These are phyloP conservation scores for Tylopilus sp. DNA, from an alignment of 768 basidiomycete genomes.

Conservation along the genomic window DNA sequence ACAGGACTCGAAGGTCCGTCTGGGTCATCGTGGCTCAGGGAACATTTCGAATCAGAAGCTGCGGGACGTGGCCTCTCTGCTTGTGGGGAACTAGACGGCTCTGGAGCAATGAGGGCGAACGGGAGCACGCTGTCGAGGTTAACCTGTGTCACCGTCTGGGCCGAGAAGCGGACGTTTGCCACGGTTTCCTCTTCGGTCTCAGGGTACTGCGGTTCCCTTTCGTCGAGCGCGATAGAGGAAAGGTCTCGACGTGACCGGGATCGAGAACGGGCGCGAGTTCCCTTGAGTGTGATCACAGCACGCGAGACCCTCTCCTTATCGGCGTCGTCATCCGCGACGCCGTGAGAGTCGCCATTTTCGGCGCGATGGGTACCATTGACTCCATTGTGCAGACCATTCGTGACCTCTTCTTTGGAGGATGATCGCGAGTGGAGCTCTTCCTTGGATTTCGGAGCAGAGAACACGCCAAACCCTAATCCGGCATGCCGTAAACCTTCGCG, in stretches of 20 bases:
- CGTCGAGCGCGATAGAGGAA: constrained; percentile 54
- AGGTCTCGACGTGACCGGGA: constrained; percentile 75
- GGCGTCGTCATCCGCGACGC: constrained; percentile 40
- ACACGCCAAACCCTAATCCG: constrained; percentile 74
- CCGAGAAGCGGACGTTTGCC: constrained; percentile 76
- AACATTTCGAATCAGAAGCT: constrained; percentile 20
- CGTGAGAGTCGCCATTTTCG: constrained; percentile 21
- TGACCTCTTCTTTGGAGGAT: constrained; percentile 14
- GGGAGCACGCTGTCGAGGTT: constrained; percentile 62
- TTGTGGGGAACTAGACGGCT: constrained; percentile 44
- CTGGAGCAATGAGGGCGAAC: constrained; percentile 78
- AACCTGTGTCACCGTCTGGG: constrained; percentile 58
- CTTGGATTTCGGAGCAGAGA: constrained; percentile 43
- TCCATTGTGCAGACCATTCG: constrained; percentile 24
- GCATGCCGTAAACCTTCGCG: constrained; percentile 62
- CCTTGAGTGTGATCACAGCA: constrained; percentile 68
- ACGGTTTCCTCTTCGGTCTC: constrained; percentile 65
- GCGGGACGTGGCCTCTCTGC: constrained; percentile 11
- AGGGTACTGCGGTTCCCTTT: constrained; percentile 52
- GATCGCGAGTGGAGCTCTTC: constrained; percentile 11
- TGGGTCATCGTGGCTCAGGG: constrained; percentile 14
- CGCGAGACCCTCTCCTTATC: constrained; percentile 57
- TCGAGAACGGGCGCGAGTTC: constrained; percentile 53
- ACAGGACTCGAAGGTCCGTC: constrained; percentile 17
- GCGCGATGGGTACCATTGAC: constrained; percentile 31